A percentile compares a stretch with the other conserved stretches of the same genome.
phyloP scores from a whole-genome alignment of 2,329 filamentous ascomycete species.

The Sporothrix humicola region DNA sequence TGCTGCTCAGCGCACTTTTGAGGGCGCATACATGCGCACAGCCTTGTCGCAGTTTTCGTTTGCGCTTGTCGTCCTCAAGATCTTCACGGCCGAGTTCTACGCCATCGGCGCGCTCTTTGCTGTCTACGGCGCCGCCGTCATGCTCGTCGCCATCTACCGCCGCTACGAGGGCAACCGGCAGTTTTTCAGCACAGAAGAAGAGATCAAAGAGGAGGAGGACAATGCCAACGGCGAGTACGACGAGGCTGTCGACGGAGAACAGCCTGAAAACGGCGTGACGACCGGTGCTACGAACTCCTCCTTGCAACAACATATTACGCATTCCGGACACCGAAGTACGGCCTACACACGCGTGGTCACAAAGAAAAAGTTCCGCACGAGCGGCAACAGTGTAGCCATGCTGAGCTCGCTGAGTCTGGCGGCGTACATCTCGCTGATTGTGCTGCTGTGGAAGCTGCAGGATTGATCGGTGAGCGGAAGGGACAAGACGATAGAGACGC shows the following conservation, averaged over 20 bases:
- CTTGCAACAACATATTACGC: slow-evolving; percentile 43
- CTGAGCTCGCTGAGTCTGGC: slow-evolving; percentile 62
- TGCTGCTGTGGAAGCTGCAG: slow-evolving; percentile 46
- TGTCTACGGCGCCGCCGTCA: slow-evolving; percentile 82
- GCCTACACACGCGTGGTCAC: slow-evolving; percentile 45
- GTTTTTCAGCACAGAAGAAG: slow-evolving; percentile 73
- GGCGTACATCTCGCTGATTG: slow-evolving; percentile 63
- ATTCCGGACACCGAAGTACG: slow-evolving; percentile 32
- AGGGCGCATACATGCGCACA: slow-evolving; percentile 95
- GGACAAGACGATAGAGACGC: too few relatives aligned
- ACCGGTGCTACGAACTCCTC: slow-evolving; percentile 44
- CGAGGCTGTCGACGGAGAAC: slow-evolving; percentile 29
- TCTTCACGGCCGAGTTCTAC: slow-evolving; percentile 97
- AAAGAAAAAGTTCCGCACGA: slow-evolving; percentile 66
- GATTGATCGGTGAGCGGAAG: slow-evolving; percentile 16
- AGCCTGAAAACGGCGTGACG: slow-evolving; percentile 29
- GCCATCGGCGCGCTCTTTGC: slow-evolving; percentile 95
- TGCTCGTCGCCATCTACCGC: slow-evolving; percentile 82
- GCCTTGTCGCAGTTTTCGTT: slow-evolving; percentile 95
- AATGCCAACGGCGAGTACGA: slow-evolving; percentile 35
- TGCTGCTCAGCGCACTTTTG: slow-evolving; percentile 93
- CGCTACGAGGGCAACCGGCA: slow-evolving; percentile 91
- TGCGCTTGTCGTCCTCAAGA: slow-evolving; percentile 90
- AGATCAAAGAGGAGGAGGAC: slow-evolving; percentile 42
- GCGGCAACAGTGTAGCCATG: slow-evolving; percentile 65